Evolutionary conservation across 306 rosid genomes (phyloP).

Genomic region (Malus sylvestris): DNA sequence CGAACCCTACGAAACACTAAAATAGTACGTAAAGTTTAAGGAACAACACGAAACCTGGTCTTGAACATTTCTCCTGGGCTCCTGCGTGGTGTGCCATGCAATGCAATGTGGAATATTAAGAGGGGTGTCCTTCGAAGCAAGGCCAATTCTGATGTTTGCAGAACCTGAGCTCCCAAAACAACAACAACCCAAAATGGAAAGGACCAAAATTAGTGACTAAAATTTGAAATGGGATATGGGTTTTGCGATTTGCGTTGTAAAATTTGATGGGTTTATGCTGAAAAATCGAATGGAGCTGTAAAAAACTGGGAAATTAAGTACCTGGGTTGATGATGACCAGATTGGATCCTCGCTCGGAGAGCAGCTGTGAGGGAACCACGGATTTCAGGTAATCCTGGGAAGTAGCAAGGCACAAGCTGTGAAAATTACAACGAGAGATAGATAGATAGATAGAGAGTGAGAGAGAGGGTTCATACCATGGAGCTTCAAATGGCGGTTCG

Average conservation of each 20-base stretch:
- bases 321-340: slow-evolving; percentile 90
- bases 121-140: slow-evolving; percentile 83
- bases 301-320: not conserved
- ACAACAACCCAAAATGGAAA: not conserved
- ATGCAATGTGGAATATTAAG: slow-evolving; percentile 76
- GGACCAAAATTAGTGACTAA: slow-evolving; percentile 7
- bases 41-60: slow-evolving; percentile 59
- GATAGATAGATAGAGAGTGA: not conserved
- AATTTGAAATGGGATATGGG: not conserved
- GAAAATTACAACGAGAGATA: not conserved
- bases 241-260: not conserved
- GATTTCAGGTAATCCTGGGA: slow-evolving; percentile 87
- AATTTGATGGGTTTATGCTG: not conserved
- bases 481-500: not conserved
- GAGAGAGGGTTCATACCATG: slow-evolving; percentile 11
- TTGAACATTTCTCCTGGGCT: slow-evolving; percentile 59
- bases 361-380: slow-evolving; percentile 80
- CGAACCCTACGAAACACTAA: not conserved
- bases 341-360: slow-evolving; percentile 87
- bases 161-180: slow-evolving; percentile 44
- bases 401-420: not conserved
- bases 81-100: slow-evolving; percentile 65
- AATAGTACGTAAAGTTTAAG: not conserved
- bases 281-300: not conserved
- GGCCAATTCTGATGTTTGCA: slow-evolving; percentile 74